phyloP scores from a whole-genome alignment of 225 moss, liverwort and hornwort species.

The Neckera pumila region DNA sequence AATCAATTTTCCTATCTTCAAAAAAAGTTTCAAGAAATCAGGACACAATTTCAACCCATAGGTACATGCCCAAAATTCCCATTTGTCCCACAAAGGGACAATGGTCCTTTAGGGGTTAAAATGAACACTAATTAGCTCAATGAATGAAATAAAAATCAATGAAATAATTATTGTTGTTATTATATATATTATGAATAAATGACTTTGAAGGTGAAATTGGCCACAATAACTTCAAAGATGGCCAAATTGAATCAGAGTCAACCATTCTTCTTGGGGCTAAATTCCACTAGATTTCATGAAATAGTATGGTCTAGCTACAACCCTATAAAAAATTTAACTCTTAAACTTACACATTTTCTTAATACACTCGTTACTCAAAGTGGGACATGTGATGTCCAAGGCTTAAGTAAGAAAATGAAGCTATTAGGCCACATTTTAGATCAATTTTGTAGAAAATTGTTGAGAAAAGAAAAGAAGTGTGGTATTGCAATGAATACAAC shows the following conservation, averaged over 20 bases:
- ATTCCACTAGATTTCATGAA: neutral
- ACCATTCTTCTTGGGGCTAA: neutral
- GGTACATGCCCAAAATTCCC: too few species aligned
- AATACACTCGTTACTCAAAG: neutral
- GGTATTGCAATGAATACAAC: neutral
- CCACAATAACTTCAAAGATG: neutral
- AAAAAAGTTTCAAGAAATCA: too few species aligned
- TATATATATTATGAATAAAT: neutral
- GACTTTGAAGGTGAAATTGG: neutral
- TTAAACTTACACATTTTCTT: neutral
- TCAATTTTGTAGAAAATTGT: neutral
- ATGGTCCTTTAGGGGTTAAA: too few species aligned
- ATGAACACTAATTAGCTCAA: neutral
- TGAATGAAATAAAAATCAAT: neutral
- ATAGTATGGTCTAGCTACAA: neutral
- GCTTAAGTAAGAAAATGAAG: neutral
- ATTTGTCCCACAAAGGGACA: too few species aligned
- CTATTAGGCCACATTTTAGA: neutral
- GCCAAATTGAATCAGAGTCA: accelerated
- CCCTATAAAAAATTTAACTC: neutral
- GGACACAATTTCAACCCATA: too few species aligned
- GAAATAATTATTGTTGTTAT: accelerated
- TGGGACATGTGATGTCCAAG: neutral
- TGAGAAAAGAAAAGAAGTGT: neutral
- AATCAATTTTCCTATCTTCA: too few species aligned